Evolutionary conservation across 768 basidiomycete species (phyloP).

Genomic region (Cantharellus cinnabarinus): DNA sequence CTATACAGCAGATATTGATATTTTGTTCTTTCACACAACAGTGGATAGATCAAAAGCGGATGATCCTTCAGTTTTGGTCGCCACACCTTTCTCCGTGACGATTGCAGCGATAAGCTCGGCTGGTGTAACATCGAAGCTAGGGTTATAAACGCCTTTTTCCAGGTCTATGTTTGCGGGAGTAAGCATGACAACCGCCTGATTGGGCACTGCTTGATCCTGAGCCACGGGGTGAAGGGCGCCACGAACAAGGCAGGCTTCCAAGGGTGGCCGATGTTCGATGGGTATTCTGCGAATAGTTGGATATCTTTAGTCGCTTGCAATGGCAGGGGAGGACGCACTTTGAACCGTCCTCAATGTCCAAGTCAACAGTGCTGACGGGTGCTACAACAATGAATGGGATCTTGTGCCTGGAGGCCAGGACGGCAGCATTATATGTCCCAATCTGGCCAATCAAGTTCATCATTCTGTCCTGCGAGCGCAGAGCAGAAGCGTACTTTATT

Average conservation of each 20-base stretch:
- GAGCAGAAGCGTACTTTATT: conserved; percentile 48
- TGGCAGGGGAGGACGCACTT: conserved; percentile 19
- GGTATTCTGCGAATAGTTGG: conserved; percentile 35
- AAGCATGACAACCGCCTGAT: conserved; percentile 65
- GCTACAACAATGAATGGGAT: conserved; percentile 90
- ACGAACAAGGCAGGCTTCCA: conserved; percentile 77
- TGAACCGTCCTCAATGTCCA: conserved; percentile 50
- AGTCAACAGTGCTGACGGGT: conserved; percentile 80
- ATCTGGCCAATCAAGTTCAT: conserved; percentile 23
- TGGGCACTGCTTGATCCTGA: conserved; percentile 19
- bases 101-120: conserved; percentile 86
- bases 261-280: conserved; percentile 75
- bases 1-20: background rate
- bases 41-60: conserved; percentile 39
- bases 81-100: conserved; percentile 89
- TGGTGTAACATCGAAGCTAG: conserved; percentile 92
- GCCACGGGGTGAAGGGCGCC: conserved; percentile 49
- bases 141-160: conserved; percentile 54
- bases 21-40: conserved; percentile 24
- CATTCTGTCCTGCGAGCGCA: background rate
- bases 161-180: conserved; percentile 41
- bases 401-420: conserved; percentile 66
- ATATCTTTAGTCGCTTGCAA: background rate
- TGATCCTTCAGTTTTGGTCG: conserved; percentile 41
- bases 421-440: conserved; percentile 92